Conservation (phyloP, 257 asterid genomes). For the Solanum gracilifrons region DNA sequence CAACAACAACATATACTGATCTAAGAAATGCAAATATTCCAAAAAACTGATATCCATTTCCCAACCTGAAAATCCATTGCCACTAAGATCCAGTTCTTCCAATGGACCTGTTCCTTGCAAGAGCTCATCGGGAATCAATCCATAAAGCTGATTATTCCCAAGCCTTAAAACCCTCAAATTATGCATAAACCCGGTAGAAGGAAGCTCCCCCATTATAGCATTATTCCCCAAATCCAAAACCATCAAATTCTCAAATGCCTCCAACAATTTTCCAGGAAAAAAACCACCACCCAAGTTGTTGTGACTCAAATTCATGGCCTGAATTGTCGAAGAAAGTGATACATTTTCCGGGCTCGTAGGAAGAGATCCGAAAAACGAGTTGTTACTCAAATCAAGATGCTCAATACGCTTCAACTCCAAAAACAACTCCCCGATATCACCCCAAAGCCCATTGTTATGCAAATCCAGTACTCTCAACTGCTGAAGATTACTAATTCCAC, state of each 20-base stretch:
- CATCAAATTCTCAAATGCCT: constrained; percentile 48
- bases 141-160: constrained; percentile 52
- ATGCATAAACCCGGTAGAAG: constrained; percentile 40
- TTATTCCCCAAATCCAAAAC: constrained; percentile 63
- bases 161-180: constrained; percentile 50
- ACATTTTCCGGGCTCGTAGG: constrained; percentile 39
- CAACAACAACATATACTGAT: not conserved
- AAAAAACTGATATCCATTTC: not conserved
- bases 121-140: constrained; percentile 50
- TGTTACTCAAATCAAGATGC: constrained; percentile 66
- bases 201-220: constrained; percentile 52
- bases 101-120: constrained; percentile 55
- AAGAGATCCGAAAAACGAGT: constrained; percentile 47
- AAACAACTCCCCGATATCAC: constrained; percentile 39
- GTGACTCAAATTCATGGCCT: constrained; percentile 50
- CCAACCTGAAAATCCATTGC: constrained; percentile 73
- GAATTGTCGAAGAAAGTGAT: constrained; percentile 62
- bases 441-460: constrained; percentile 48
- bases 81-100: constrained; percentile 70
- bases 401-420: constrained; percentile 56
- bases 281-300: constrained; percentile 51
- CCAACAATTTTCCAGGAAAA: constrained; percentile 37
- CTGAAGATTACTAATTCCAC: constrained; percentile 54
- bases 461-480: constrained; percentile 72
- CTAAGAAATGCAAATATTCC: not conserved